Conservation (phyloP, 1,284 basidiomycete species). For the Marasmius oreades region DNA sequence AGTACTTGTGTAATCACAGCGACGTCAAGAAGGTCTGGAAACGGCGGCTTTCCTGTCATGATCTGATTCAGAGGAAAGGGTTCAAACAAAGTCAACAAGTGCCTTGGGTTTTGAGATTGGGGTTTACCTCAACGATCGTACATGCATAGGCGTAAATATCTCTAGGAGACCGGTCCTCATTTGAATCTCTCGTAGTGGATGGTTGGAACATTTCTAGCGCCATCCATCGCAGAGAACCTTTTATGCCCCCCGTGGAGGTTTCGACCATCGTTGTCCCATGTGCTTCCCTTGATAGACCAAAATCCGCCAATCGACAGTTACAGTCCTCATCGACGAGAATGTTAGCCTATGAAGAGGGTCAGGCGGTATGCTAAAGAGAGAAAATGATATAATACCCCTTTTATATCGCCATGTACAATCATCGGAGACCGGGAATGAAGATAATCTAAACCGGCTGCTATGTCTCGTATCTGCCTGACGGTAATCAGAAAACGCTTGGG, state of each 20-base stretch:
- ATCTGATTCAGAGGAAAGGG: no score
- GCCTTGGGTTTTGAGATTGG: not conserved
- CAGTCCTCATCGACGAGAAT: not conserved
- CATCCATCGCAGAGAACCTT: slow-evolving; percentile 5
- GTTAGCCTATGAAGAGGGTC: not conserved
- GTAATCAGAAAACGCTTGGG: not conserved
- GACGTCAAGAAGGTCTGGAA: no score
- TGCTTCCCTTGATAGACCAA: not conserved
- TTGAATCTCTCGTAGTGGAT: not conserved
- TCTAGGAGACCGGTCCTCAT: not conserved
- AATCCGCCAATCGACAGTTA: not conserved
- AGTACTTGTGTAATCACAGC: no score
- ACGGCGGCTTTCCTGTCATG: no score
- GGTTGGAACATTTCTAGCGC: not conserved
- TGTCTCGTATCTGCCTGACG: slow-evolving; percentile 4
- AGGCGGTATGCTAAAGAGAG: not conserved
- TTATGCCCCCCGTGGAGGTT: not conserved
- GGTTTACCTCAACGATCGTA: slow-evolving; percentile 13
- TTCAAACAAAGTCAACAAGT: no score
- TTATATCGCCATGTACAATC: slow-evolving; percentile 11
- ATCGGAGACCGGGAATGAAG: slow-evolving; percentile 6
- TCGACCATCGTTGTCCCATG: not conserved
- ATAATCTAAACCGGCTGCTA: slow-evolving; percentile 8
- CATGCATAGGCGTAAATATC: slow-evolving; percentile 14
- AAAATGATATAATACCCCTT: slow-evolving; percentile 3